Evolutionary conservation across 1,284 basidiomycete species (phyloP), one percentile per base, ranked within the genome.

Genomic region (Irpex lacteus): DNA sequence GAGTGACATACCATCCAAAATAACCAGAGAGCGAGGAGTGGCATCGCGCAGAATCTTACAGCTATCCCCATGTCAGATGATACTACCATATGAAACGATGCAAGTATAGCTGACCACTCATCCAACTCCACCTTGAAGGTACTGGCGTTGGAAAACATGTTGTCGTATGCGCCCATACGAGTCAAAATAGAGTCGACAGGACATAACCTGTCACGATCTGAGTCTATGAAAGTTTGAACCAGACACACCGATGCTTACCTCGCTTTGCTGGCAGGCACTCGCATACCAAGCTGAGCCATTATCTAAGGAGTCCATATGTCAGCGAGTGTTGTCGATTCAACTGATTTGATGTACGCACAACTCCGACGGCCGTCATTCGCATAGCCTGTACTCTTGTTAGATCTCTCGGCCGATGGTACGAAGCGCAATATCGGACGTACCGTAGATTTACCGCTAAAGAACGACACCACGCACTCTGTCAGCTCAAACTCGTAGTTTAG

Each of bases 81-180:
- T 34, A 6, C 32, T 1, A 6, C 6, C 32, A 6, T 34, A 6
- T 34, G 6, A 1, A 6, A 1, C 5, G 26, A 6, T 0, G 2
- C n/a, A 34, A 38, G 44, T 36, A 56, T 34, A 13, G 55, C 36
- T 60, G 67, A 93, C 92, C 92, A 95, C 85, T 98, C 96, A 74
- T 98, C 96, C 61, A 98, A 81, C 74, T 98, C 96, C 18, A 98
- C 96, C 75, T 97, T 96, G 85, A 98, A 98, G 0, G 95, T 97
- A 77, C 94, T 96, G 0, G 95, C 87, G 69, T 93, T 92, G 1
- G 94, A 92, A 75, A 98, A 98, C 92, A 98, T 97, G 72, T 96
- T 96, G 73, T 98, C 96, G 74, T 97, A 96, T 1, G 98, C 98
- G 18, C 98, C 98, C 97, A 99, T 99, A 34, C 98, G 89, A 5